Conservation (phyloP, 441 rosid species). For the Kokia cookei region DNA sequence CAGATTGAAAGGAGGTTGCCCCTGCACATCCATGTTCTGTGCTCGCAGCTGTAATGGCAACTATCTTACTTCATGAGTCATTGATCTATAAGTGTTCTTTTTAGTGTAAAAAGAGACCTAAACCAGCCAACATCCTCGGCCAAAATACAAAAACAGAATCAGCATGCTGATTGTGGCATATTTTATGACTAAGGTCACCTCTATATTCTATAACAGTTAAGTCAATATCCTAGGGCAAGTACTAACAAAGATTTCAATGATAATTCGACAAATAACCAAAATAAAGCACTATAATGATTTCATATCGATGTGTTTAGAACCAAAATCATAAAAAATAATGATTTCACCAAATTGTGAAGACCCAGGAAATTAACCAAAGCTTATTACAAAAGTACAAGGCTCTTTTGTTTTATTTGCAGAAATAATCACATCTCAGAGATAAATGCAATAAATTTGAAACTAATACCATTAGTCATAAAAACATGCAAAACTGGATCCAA, state of each 20-base stretch:
- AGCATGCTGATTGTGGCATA: neutral
- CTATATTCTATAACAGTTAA: too few relatives aligned
- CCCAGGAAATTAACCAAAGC: neutral
- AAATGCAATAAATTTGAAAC: neutral
- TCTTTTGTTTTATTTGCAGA: neutral
- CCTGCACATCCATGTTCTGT: neutral
- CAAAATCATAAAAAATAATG: neutral
- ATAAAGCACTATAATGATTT: neutral
- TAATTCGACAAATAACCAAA: neutral
- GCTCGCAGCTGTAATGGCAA: neutral
- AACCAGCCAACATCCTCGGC: neutral
- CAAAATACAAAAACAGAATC: neutral
- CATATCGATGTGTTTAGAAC: neutral
- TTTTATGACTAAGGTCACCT: too few relatives aligned
- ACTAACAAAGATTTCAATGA: neutral
- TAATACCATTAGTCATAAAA: neutral
- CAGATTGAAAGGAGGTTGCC: neutral
- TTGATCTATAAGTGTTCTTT: neutral
- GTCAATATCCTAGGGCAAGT: neutral
- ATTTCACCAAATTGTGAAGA: neutral
- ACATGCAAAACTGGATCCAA: neutral
- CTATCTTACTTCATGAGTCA: neutral
- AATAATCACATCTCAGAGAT: neutral
- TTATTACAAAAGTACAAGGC: neutral
- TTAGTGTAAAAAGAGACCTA: neutral